Percentiles rank a stretch among this genome's conserved stretches.
Conservation (phyloP, 2,329 filamentous ascomycete species). For the Colletotrichum sp. region DNA sequence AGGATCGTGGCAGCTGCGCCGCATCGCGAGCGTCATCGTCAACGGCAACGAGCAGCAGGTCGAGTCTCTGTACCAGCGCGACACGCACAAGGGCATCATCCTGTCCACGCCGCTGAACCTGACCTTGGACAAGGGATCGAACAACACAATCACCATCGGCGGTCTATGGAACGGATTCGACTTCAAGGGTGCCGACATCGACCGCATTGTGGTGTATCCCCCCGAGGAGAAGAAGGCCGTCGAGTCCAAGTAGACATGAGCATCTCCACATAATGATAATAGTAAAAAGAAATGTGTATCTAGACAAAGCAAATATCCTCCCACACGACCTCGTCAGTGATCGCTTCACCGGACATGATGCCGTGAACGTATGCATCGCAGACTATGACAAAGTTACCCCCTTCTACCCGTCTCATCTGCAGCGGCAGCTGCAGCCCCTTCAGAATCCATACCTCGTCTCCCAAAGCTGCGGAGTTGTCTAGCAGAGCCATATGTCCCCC, state of each 20-base stretch:
- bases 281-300: not conserved
- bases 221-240: slow-evolving; percentile 40
- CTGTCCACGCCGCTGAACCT: slow-evolving; percentile 61
- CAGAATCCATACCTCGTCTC: not conserved
- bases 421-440: not conserved
- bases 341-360: not conserved
- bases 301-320: not conserved
- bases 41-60: slow-evolving; percentile 50
- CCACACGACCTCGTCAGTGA: not conserved
- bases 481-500: not conserved
- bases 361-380: not conserved
- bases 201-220: slow-evolving; percentile 65
- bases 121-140: slow-evolving; percentile 53
- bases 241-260: not conserved
- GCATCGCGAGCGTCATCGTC: slow-evolving; percentile 65
- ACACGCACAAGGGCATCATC: slow-evolving; percentile 63
- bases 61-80: slow-evolving; percentile 56
- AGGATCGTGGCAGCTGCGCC: slow-evolving; percentile 63
- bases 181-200: slow-evolving; percentile 62
- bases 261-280: not conserved
- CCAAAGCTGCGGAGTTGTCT: not conserved
- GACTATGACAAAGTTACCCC: not conserved
- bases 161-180: slow-evolving; percentile 62
- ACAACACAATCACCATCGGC: slow-evolving; percentile 61
- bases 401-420: not conserved